These are phyloP conservation scores for Cyanophora paradoxa DNA, from an alignment of 78 protist species.

Conservation along the genomic window DNA sequence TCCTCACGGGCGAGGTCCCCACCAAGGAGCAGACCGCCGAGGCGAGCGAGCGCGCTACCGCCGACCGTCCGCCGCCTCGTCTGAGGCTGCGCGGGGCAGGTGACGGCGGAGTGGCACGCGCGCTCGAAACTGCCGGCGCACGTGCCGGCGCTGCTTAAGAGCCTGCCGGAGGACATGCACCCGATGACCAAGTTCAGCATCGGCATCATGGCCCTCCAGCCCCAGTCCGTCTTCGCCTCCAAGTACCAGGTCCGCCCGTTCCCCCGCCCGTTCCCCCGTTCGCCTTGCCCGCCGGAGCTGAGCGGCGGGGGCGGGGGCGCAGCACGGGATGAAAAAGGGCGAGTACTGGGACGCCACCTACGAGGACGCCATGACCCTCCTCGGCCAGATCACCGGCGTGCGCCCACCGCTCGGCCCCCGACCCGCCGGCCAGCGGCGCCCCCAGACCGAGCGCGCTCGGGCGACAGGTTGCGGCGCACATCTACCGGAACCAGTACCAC, in stretches of 20 bases:
- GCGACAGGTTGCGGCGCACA: background rate
- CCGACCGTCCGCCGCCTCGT: too few relatives aligned
- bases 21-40: conserved; percentile 56
- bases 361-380: conserved; percentile 81
- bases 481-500: background rate
- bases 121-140: conserved; percentile 60
- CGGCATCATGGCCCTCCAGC: conserved; percentile 42
- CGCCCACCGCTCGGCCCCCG: conserved; percentile 85
- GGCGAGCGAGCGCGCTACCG: too few relatives aligned
- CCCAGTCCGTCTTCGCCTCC: conserved; percentile 70
- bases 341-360: conserved; percentile 78
- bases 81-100: too few relatives aligned
- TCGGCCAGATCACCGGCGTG: conserved; percentile 86
- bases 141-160: conserved; percentile 53
- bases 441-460: background rate
- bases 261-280: too few relatives aligned
- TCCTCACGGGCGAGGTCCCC: conserved; percentile 88
- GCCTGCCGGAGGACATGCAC: conserved; percentile 79
- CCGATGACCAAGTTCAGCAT: conserved; percentile 85
- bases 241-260: too few relatives aligned
- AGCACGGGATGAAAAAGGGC: conserved; percentile 74
- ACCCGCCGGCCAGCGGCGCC: conserved; percentile 1
- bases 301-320: too few relatives aligned
- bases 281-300: too few relatives aligned
- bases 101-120: too few relatives aligned